Evolutionary conservation across 1,284 basidiomycete species (phyloP), one percentile per base, ranked within the genome.

Genomic region (Tilletia indica): DNA sequence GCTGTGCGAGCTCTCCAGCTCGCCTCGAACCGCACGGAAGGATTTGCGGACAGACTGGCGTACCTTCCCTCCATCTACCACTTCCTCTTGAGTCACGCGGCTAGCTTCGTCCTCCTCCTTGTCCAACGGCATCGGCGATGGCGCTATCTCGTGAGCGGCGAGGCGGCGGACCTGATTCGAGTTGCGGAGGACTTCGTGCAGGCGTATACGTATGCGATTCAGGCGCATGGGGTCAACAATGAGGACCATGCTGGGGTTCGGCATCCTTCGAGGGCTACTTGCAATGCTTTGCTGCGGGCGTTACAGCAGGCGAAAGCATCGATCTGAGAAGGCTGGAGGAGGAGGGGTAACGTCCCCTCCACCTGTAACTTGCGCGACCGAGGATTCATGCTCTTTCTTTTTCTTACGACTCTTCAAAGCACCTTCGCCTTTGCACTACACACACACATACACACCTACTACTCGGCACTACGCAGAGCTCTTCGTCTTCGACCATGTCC

Each of bases 21-120:
- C 8, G 76, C 74, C 3, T 38, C 49, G 42, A 70, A 16, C 39
- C 48, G 47, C 2, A 73, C 71, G 5, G 56, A 67, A n/a, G 78
- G 77, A 25, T 79, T 78, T 49, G 74, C 74, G n/a, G 79, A 81
- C 21, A 76, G 72, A 39, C 72, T 81, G 5, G 73, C 72, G 16
- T 76, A 77, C 47, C 69, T 81, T 34, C 79, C 79, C 4, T 76
- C 74, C 25, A 75, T 77, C 70, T 80, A 81, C 64, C 80, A 81
- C 69, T 80, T 74, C 70, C 70, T 81, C 25, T 48, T 81, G 12
- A 74, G 73, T n/a, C 78, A 81, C 61, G 73, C 77, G 1, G 78
- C 77, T 5, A 76, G 80, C n/a, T 68, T 81, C 47, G 71, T 78
- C 0, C 67, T 81, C 39, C 70, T 72, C 4, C 68, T 81, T 21